Base-by-base conservation (phyloP, 2,329 filamentous ascomycete species). In the Monilinia fructicola region DNA sequence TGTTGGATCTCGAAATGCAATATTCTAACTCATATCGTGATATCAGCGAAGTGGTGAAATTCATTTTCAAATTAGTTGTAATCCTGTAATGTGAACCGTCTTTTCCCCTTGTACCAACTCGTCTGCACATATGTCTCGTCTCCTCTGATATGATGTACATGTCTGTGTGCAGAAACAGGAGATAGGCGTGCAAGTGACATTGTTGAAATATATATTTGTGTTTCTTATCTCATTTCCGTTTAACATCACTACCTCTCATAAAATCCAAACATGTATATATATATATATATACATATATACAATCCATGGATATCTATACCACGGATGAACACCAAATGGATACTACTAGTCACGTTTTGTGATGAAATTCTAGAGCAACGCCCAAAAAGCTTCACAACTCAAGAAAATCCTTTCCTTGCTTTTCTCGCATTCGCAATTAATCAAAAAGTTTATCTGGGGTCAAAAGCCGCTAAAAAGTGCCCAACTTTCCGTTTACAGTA, bases 1-100 rank as follows among this genome's bases (percentile, higher is more conserved):
- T 66, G 58, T 54, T 66, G 55, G 64, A 35, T 65, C 35, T 44
- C 28, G 44, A 61, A 35, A 61, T 63, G 40, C 26, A 62, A 42
- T 40, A 54, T 54, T 46, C 50, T 42, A 44, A 38, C 54, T 53
- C 26, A 23, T 40, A 42, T 55, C 28, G 28, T 65, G 28, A 58
- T 46, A 38, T 62, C 38, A 46, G 52, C 6, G 52, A 10, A 44
- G 38, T 23, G 11, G 18, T 40, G 31, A 31, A n/a, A 31, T 40
- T 52, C 44, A 35, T 21, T 35, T 21, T 42, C 35, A 12, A 64
- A 46, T 35, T 11, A 31, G 35, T 54, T n/a, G 16, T 64, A 56
- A 56, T 56, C 35, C 44, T 40, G 38, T 64, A 46, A 44, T 63
- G 35, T 18, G 44, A 35, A 62, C 28, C 35, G 21, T 53, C 59